These are phyloP conservation scores for Sclerotinia spermophila DNA, from an alignment of 2,329 filamentous ascomycete genomes.

Conservation along the genomic window DNA sequence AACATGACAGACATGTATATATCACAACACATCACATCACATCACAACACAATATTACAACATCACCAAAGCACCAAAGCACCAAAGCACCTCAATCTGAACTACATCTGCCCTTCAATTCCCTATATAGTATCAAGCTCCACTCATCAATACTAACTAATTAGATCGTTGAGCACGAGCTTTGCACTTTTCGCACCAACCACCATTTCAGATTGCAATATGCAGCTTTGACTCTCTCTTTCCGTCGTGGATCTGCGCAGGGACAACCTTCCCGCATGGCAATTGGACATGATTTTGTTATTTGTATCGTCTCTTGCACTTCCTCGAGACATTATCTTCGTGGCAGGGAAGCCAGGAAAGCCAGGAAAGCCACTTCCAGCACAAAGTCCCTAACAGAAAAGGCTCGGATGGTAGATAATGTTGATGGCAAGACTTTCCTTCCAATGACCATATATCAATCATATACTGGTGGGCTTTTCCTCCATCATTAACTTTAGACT, in stretches of 20 bases:
- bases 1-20: too few relatives aligned
- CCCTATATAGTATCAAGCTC: neutral
- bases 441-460: neutral
- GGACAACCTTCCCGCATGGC: neutral
- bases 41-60: neutral
- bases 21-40: neutral
- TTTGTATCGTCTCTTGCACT: neutral
- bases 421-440: neutral
- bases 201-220: neutral
- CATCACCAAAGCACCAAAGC: neutral
- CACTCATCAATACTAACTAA: neutral
- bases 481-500: neutral
- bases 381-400: neutral
- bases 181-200: neutral
- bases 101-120: neutral
- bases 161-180: neutral
- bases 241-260: neutral
- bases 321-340: neutral
- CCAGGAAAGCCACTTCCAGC: too few relatives aligned
- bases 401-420: neutral
- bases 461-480: neutral
- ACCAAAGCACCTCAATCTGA: neutral
- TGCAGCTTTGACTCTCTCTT: conserved; percentile 4
- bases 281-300: neutral
- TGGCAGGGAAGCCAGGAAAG: neutral